Conservation (phyloP, 768 basidiomycete genomes). For the Rhodosporidiobolus sp. region DNA sequence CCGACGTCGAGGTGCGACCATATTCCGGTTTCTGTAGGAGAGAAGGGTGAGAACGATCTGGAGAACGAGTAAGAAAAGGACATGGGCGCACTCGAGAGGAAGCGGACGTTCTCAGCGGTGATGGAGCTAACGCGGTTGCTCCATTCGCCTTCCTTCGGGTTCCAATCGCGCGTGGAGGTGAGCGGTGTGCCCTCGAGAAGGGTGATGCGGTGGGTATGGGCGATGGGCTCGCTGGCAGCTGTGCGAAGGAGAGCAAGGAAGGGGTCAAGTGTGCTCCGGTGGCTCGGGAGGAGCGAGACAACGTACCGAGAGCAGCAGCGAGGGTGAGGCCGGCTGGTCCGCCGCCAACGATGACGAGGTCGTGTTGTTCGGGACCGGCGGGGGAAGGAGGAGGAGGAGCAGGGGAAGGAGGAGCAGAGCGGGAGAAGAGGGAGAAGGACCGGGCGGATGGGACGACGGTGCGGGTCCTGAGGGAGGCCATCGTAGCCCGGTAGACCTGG, state of each 20-base stretch:
- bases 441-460: background rate
- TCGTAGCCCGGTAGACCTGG: too few species aligned
- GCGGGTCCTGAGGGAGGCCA: too few species aligned
- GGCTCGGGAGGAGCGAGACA: background rate
- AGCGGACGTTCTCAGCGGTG: constrained; percentile 67
- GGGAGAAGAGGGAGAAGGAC: constrained; percentile 1
- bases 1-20: constrained; percentile 70
- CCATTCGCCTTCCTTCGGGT: constrained; percentile 54
- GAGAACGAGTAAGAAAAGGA: constrained; percentile 18
- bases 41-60: background rate
- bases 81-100: constrained; percentile 64
- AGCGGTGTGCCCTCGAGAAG: constrained; percentile 81
- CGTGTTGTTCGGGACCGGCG: constrained; percentile 53
- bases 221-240: constrained; percentile 59
- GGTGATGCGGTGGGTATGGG: constrained; percentile 61
- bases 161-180: constrained; percentile 66
- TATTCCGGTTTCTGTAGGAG: constrained; percentile 58
- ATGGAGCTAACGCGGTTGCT: constrained; percentile 85
- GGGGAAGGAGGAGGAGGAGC: background rate
- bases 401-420: background rate
- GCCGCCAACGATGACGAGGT: constrained; percentile 91
- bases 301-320: constrained; percentile 74
- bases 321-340: constrained; percentile 88
- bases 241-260: background rate
- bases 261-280: background rate